Evolutionary conservation across 2,329 filamentous ascomycete species (phyloP), one percentile per base, ranked within the genome.

Genomic region (Aspergillus sojae): DNA sequence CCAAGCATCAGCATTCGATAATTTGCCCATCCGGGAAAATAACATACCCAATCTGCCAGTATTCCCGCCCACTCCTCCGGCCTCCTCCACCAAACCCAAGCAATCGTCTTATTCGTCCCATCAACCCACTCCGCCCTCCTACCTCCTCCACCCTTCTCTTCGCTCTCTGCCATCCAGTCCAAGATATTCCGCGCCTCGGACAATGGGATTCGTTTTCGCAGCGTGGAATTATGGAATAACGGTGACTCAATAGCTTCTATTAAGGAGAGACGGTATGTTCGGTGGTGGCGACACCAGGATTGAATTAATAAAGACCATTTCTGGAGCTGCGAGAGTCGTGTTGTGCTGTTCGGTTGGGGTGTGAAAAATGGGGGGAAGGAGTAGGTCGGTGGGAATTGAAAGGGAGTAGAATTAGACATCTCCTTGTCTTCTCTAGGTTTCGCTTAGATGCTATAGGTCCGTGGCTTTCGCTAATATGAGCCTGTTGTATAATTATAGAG

Each of bases 281-380:
- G 88, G 81, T 94, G 84, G 80, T 92, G 86, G 0, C 88, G 87
- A 79, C 91, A 92, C 88, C 96, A 97, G 74, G 89, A 79, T 65
- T 93, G 92, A 74, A 98, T 88, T 19, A 97, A 87, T 36, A 87
- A 79, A n/a, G 91, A 89, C 95, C 95, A 99, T 79, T 94, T 94
- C 63, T 86, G 83, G 65, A 93, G 88, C 85, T 82, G 82, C 2
- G 78, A 75, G 60, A 77, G 75, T 48, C 79, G 78, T 34, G 81
- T 82, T 60, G 73, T 74, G 62, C 74, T 75, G 67, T 81, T 83
- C 39, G 79, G 79, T 72, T 83, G 81, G 53, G 79, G 77, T 64
- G 78, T 81, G 79, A 79, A 80, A 77, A 81, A 83, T 74, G 89
- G 83, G 79, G 87, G 83, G 76, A 81, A 82, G 71, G 77, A 79